A percentile compares a stretch with the other conserved stretches of the same genome.
Conservation (phyloP, 441 rosid species). For the Pelargonium exstipulatum region DNA sequence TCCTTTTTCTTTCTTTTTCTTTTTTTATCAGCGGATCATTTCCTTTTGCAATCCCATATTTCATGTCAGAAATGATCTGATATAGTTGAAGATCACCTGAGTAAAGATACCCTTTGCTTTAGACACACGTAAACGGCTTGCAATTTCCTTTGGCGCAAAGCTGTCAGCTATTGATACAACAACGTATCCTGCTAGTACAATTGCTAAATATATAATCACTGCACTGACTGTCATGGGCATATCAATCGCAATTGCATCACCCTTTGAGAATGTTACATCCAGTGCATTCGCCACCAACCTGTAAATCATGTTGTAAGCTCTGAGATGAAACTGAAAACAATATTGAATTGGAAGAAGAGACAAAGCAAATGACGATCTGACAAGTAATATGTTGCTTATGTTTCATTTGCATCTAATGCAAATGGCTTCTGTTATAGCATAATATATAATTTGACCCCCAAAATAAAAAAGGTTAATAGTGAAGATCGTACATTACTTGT, state of each 20-base stretch:
- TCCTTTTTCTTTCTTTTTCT: too few species aligned
- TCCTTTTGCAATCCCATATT: background rate
- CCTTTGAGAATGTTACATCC: conserved; percentile 50
- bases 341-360: background rate
- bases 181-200: conserved; percentile 60
- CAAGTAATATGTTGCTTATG: background rate
- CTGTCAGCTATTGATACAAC: conserved; percentile 94
- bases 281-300: conserved; percentile 82
- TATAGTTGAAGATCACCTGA: conserved; percentile 42
- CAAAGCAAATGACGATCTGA: background rate
- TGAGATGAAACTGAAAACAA: conserved; percentile 1
- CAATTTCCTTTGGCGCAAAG: conserved; percentile 76
- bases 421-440: background rate
- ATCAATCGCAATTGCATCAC: conserved; percentile 79
- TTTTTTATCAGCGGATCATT: too few species aligned
- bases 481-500: conserved; percentile 61
- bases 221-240: conserved; percentile 88
- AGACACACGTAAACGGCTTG: conserved; percentile 61
- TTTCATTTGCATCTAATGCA: background rate
- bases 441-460: too few species aligned
- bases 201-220: conserved; percentile 70
- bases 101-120: conserved; percentile 78
- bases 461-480: too few species aligned
- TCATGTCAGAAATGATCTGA: background rate
- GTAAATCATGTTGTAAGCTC: conserved; percentile 3